Evolutionary conservation across 768 basidiomycete species (phyloP).

Genomic region (Rickenella mellea): DNA sequence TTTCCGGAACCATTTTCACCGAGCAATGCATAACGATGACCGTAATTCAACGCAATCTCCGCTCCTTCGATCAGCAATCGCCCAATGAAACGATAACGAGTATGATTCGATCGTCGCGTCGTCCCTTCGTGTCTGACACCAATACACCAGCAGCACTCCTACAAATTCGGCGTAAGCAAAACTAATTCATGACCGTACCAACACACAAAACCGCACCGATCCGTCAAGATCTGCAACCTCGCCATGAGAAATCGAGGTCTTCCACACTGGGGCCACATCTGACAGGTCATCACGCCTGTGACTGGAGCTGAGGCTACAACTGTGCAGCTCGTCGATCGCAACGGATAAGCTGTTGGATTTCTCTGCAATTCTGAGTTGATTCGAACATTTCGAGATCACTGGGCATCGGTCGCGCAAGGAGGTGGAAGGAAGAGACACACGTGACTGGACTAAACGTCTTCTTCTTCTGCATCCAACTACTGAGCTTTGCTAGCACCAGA

Average conservation of each 20-base stretch:
- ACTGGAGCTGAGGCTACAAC: slow-evolving; percentile 37
- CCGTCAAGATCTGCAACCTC: slow-evolving; percentile 81
- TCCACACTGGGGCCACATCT: slow-evolving; percentile 62
- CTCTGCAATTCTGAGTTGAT: slow-evolving; percentile 91
- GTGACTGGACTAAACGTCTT: slow-evolving; percentile 10
- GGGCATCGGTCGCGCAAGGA: no score
- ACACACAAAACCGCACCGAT: slow-evolving; percentile 47
- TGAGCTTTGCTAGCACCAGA: no score
- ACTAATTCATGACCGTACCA: neutral
- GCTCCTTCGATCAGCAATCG: slow-evolving; percentile 69
- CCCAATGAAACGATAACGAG: slow-evolving; percentile 95
- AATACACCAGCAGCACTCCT: slow-evolving; percentile 90
- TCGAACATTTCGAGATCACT: slow-evolving; percentile 74
- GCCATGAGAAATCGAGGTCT: slow-evolving; percentile 73
- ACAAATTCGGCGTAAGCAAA: slow-evolving; percentile 5
- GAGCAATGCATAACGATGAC: slow-evolving; percentile 88
- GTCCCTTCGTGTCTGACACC: slow-evolving; percentile 82
- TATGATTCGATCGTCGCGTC: slow-evolving; percentile 97
- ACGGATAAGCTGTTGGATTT: slow-evolving; percentile 50
- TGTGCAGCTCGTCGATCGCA: slow-evolving; percentile 31
- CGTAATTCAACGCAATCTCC: slow-evolving; percentile 77
- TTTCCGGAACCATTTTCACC: slow-evolving; percentile 99
- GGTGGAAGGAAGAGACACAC: no score
- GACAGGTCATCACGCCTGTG: slow-evolving; percentile 52
- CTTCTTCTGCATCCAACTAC: no score